These are phyloP conservation scores for Nakazawaea ambrosiae DNA, from an alignment of 805 yeast species.

Conservation along the genomic window DNA sequence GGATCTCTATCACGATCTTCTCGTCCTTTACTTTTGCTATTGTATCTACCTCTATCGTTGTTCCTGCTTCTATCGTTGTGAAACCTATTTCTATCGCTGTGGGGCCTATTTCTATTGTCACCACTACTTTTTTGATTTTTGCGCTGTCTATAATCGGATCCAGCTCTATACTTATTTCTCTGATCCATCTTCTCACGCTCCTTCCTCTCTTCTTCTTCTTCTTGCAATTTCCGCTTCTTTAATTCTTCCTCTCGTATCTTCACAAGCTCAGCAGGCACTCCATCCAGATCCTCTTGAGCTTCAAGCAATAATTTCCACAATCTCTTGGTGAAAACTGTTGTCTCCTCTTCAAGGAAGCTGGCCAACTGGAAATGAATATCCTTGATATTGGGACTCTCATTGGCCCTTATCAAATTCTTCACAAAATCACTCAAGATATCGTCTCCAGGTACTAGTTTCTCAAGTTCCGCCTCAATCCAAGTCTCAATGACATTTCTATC, in stretches of 20 bases:
- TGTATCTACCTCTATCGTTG: too few species aligned
- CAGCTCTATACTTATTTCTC: not conserved
- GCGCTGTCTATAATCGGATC: not conserved
- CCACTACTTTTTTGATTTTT: too few species aligned
- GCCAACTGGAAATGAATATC: slow-evolving; percentile 34
- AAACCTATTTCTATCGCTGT: too few species aligned
- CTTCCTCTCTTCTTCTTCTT: not conserved
- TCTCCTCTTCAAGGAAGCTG: slow-evolving; percentile 37
- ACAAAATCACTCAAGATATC: slow-evolving; percentile 41
- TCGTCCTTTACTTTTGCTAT: too few species aligned
- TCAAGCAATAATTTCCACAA: slow-evolving; percentile 37
- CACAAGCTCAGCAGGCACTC: slow-evolving; percentile 33
- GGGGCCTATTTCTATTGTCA: too few species aligned
- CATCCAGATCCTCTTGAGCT: slow-evolving; percentile 38
- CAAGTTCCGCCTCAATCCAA: slow-evolving; percentile 32
- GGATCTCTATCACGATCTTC: too few species aligned
- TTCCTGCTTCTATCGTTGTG: too few species aligned
- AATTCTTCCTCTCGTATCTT: slow-evolving; percentile 17
- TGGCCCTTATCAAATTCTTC: slow-evolving; percentile 28
- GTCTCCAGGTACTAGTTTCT: slow-evolving; percentile 38
- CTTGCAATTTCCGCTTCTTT: slow-evolving; percentile 7
- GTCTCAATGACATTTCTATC: slow-evolving; percentile 28
- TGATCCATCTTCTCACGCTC: not conserved
- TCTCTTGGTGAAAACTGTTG: slow-evolving; percentile 30
- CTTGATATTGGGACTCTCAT: slow-evolving; percentile 30